Evolutionary conservation across 2,329 filamentous ascomycete species (phyloP), one percentile per base, ranked within the genome.

Genomic region (Fusarium sp.): DNA sequence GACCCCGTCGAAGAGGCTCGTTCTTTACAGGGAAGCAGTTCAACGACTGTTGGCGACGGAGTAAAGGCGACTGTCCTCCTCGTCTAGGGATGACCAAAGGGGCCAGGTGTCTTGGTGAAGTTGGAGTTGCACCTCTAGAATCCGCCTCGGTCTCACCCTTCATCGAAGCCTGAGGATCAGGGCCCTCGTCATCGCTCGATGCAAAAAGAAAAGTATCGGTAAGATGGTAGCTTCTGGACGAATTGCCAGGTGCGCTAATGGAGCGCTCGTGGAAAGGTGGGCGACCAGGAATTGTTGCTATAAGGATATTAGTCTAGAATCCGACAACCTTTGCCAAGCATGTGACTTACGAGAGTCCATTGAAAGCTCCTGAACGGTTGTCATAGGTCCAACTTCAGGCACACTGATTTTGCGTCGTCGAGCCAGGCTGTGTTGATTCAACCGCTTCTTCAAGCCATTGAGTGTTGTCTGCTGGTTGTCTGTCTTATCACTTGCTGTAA

Each of bases 271-370:
- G 89, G 32, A 92, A 81, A 38, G 90, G 85, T 62, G 89, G 90
- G 11, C 90, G 87, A 44, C 90, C 90, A 38, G 91, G 91, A 73
- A 93, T 91, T 33, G 91, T 92, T 71, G 91, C 90, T 92, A 72
- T 6, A 49, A 43, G 57, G 78, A 11, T 25, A 64, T 80, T 32
- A 80, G 74, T 72, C 43, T 23, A 23, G 44, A 43, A 15, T 18
- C 28, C 28, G 43, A 32, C 49, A 21, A 43, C 50, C 19, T 32
- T 40, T 15, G 13, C 4, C 28, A 11, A 30, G 18, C 19, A 19
- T 13, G 7, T 42, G 18, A 58, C 91, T 84, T 85, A 93, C 91
- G 91, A 76, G 91, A 93, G 81, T 93, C 91, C 90, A 93, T 92
- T 58, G 89, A 81, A 54, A 87, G 82, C 78, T 92, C 91, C 72